Percentiles rank a stretch among this genome's conserved stretches.
These are phyloP conservation scores for Clonostachys rosea DNA, from an alignment of 2,329 filamentous ascomycete genomes.

Conservation along the genomic window DNA sequence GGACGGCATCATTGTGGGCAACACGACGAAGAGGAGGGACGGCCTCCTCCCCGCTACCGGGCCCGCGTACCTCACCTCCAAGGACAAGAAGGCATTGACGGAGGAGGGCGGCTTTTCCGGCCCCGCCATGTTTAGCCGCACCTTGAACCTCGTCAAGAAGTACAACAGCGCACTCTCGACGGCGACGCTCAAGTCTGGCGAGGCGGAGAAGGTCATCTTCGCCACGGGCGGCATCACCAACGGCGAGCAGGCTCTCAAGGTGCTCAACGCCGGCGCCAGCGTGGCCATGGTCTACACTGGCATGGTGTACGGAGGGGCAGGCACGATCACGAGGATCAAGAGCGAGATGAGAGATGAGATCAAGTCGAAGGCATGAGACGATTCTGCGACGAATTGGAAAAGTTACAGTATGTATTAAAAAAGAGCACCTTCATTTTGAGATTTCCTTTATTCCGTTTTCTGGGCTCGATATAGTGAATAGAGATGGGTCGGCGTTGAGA, in stretches of 20 bases:
- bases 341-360: constrained; percentile 49
- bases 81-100: constrained; percentile 63
- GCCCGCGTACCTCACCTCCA: constrained; percentile 57
- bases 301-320: constrained; percentile 59
- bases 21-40: constrained; percentile 84
- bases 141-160: constrained; percentile 69
- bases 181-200: constrained; percentile 23
- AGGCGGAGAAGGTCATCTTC: constrained; percentile 74
- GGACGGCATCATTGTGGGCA: constrained; percentile 93
- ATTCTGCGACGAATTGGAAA: too few species aligned
- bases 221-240: constrained; percentile 91
- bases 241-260: constrained; percentile 75
- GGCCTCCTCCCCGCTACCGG: constrained; percentile 57
- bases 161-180: constrained; percentile 70
- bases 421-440: too few species aligned
- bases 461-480: too few species aligned
- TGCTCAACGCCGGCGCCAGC: constrained; percentile 84
- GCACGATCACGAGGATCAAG: constrained; percentile 62
- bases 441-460: too few species aligned
- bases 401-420: too few species aligned
- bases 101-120: constrained; percentile 90
- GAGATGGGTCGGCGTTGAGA: too few species aligned
- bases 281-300: constrained; percentile 90
- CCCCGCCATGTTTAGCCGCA: constrained; percentile 80
- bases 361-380: constrained; percentile 8